Base-by-base conservation (phyloP, 768 basidiomycete genomes). In the Lanmaoa pseudosensibilis region DNA sequence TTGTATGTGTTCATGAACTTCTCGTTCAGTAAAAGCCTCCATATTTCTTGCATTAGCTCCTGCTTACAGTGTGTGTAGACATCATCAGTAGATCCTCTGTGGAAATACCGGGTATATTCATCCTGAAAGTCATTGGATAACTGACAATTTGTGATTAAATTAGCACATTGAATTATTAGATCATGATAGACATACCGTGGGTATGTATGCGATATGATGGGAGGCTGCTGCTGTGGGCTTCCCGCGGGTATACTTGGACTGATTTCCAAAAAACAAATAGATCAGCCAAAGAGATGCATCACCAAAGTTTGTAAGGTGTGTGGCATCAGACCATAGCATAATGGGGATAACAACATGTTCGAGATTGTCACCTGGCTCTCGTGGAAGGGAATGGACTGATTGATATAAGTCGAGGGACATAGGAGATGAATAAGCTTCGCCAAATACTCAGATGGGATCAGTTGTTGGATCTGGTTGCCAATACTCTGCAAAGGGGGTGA, bases 21-120 rank as follows among this genome's bases (percentile, higher is more conserved):
- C 2, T 63, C 59, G 27, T 66, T 53, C 0, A 69, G 56, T 1
- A 69, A 27, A 15, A 63, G 49, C 1, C 8, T 16, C 57, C 56
- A 65, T 13, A 64, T 40, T 3, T 34, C 65, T 23, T 69, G 68
- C 33, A 69, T 54, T 1, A 68, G 21, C 19, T 69, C 68, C 0
- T 56, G 56, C 27, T 61, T 61, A 16, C 57, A 60, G 25, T 66
- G 61, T 5, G 66, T 60, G 15, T 56, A 53, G 2, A 60, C 25
- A 0, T 55, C 37, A 3, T 36, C 18, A 1, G 60, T 49, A 2
- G 40, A 36, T 1, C 21, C 30, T 4, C 32, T 12, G 0, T 16
- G 5, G 23, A 55, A 53, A 5, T 44, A 33, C 6, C 36, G 1
- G 9, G 41, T 32, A 30, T 59, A 61, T 0, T 30, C 16, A 8